Evolutionary conservation across 1,284 basidiomycete genomes (phyloP).

Genomic region (Wolfiporia cocos): DNA sequence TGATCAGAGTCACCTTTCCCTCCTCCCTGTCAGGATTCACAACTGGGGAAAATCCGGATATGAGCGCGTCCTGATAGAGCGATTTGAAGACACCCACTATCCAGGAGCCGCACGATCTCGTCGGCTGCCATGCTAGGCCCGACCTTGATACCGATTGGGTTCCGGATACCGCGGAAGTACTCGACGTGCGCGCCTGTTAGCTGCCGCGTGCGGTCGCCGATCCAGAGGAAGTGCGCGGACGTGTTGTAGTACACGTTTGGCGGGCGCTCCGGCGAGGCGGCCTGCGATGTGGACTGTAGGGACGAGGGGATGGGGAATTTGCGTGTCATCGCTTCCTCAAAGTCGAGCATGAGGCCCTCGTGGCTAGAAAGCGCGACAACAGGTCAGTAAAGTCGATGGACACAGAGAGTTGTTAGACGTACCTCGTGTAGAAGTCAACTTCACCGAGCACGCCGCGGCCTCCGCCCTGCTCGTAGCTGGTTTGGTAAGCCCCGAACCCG

Average conservation of each 20-base stretch:
- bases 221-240: slow-evolving; percentile 94
- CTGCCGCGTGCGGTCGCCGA: slow-evolving; percentile 95
- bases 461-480: slow-evolving; percentile 62
- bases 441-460: slow-evolving; percentile 76
- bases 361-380: slow-evolving; percentile 46
- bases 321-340: slow-evolving; percentile 90
- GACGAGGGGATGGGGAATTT: slow-evolving; percentile 37
- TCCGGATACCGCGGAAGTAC: slow-evolving; percentile 91
- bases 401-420: slow-evolving; percentile 13
- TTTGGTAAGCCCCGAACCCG: slow-evolving; percentile 51
- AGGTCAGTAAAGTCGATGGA: slow-evolving; percentile 3
- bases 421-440: slow-evolving; percentile 94
- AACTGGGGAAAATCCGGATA: slow-evolving; percentile 42
- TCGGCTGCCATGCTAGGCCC: slow-evolving; percentile 82
- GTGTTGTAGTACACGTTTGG: slow-evolving; percentile 71
- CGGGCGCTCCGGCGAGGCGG: slow-evolving; percentile 9
- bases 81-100: no score
- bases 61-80: no score
- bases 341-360: slow-evolving; percentile 91
- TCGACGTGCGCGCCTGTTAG: slow-evolving; percentile 92
- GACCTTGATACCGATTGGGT: slow-evolving; percentile 96
- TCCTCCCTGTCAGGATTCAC: slow-evolving; percentile 82
- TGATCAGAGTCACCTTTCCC: slow-evolving; percentile 88
- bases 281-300: slow-evolving; percentile 23
- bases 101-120: slow-evolving; percentile 78